Evolutionary conservation across 768 basidiomycete species (phyloP).

Genomic region (Tephrocybe sp.): DNA sequence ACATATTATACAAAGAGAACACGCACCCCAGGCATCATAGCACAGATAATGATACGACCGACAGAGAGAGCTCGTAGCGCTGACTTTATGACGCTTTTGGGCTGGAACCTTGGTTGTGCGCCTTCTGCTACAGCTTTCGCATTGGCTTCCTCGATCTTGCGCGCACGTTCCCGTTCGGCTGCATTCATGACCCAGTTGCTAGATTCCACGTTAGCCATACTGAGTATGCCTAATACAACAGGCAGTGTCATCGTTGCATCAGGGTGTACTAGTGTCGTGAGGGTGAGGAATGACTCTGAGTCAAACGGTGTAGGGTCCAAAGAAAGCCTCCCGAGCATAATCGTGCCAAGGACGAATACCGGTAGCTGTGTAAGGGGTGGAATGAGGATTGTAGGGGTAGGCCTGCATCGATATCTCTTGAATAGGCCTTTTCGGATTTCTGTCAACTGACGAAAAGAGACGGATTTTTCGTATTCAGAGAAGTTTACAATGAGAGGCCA

Average conservation of each 20-base stretch:
- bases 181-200: slow-evolving; percentile 69
- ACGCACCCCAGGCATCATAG: slow-evolving; percentile 70
- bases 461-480: slow-evolving; percentile 6
- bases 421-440: slow-evolving; percentile 58
- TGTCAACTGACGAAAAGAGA: slow-evolving; percentile 40
- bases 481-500: background rate
- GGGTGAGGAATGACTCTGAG: slow-evolving; percentile 72
- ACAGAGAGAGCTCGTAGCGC: slow-evolving; percentile 57
- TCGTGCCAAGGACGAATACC: slow-evolving; percentile 64
- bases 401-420: slow-evolving; percentile 53
- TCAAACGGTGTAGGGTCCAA: slow-evolving; percentile 65
- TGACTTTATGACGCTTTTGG: slow-evolving; percentile 49
- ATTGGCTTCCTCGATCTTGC: slow-evolving; percentile 44
- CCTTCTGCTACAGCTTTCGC: slow-evolving; percentile 45
- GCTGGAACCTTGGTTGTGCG: slow-evolving; percentile 41
- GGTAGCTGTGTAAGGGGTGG: slow-evolving; percentile 70
- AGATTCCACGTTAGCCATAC: slow-evolving; percentile 78
- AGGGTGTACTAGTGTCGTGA: slow-evolving; percentile 66
- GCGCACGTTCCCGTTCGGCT: slow-evolving; percentile 50
- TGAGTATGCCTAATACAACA: slow-evolving; percentile 67
- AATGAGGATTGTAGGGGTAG: slow-evolving; percentile 53
- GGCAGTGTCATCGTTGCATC: slow-evolving; percentile 72
- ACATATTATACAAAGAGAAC: background rate
- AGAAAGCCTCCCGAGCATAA: slow-evolving; percentile 54
- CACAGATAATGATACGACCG: slow-evolving; percentile 62